A percentile compares a stretch with the other conserved stretches of the same genome.
phyloP scores from a whole-genome alignment of 352 stramenopile species.

The Phytopythium litorale region DNA sequence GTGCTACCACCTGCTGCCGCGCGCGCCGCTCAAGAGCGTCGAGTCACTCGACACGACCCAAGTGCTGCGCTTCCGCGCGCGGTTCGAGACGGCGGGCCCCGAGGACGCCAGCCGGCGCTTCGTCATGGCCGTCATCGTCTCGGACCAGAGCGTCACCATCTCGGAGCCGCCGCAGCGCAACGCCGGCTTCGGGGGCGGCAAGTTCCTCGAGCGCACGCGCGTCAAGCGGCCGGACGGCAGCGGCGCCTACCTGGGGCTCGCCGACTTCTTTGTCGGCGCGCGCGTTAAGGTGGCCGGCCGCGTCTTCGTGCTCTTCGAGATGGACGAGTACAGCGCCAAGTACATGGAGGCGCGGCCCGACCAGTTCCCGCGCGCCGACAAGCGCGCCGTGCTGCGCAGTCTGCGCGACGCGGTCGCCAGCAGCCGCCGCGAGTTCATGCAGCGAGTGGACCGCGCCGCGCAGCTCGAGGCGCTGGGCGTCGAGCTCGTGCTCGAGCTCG shows the following conservation, averaged over 20 bases:
- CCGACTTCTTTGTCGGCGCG: slow-evolving; percentile 79
- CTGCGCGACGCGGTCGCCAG: slow-evolving; percentile 23
- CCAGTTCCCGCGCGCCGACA: slow-evolving; percentile 67
- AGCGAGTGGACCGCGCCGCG: slow-evolving; percentile 23
- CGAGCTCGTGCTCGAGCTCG: slow-evolving; percentile 41
- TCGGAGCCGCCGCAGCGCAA: slow-evolving; percentile 78
- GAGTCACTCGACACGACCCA: slow-evolving; percentile 75
- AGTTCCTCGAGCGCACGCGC: slow-evolving; percentile 70
- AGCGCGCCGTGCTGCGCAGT: slow-evolving; percentile 57
- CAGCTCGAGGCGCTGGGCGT: slow-evolving; percentile 31
- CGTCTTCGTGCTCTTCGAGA: slow-evolving; percentile 71
- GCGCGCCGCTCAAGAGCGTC: slow-evolving; percentile 82
- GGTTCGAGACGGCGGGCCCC: slow-evolving; percentile 57
- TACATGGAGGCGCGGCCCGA: slow-evolving; percentile 69
- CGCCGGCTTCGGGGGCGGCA: slow-evolving; percentile 62
- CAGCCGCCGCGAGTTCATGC: slow-evolving; percentile 28
- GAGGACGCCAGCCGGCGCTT: slow-evolving; percentile 72
- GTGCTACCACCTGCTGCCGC: slow-evolving; percentile 80
- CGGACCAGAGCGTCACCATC: slow-evolving; percentile 73
- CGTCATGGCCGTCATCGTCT: slow-evolving; percentile 73
- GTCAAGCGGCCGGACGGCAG: slow-evolving; percentile 60
- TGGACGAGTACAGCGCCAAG: slow-evolving; percentile 83
- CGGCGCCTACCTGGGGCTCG: slow-evolving; percentile 36
- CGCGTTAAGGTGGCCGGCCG: slow-evolving; percentile 59
- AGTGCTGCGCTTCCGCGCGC: slow-evolving; percentile 69